Evolutionary conservation across 1,284 basidiomycete species (phyloP), one percentile per base, ranked within the genome.

Genomic region (Apiotrichum porosum): DNA sequence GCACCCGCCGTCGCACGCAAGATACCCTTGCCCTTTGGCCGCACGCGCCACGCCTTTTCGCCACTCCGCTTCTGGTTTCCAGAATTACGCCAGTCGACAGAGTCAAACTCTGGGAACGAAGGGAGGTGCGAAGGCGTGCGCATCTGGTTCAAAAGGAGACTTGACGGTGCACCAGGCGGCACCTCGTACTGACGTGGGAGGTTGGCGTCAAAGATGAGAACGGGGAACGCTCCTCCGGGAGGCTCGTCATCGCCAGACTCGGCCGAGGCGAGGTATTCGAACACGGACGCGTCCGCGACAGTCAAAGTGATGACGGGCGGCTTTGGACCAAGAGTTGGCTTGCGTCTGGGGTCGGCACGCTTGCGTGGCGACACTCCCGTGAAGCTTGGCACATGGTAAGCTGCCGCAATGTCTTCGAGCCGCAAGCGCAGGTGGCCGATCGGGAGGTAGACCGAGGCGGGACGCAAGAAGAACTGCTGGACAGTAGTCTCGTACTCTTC

Each of bases 151-250:
- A 49, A 37, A 5, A 48, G 43, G 9, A 51, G 35, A 10, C 53
- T 49, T 21, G 49, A 59, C 17, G 60, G 37, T 2, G 53, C 53
- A 8, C 59, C 53, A 0, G 54, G 53, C 8, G 57, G 54, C 2
- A 62, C 36, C 24, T 68, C 64, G 50, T 72, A 71, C 44, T 72
- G 68, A 37, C 58, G 60, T 0, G 58, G 44, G 4, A 76, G 54
- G 30, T 65, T 65, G 3, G 58, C 44, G 44, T 74, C 73, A 31
- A 72, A 70, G 15, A 74, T 53, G 14, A 75, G 35, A 1, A 75
- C 63, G 2, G 74, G 73, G 36, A 67, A 68, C 0, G 59, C 51
- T 18, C 64, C 65, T 4, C 67, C 64, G 2, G 69, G 70, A 3
- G 65, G 50, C n/a, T 61, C 63, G 4, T 49, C 42, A 4, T 57